Evolutionary conservation across 2,329 filamentous ascomycete species (phyloP), one percentile per base, ranked within the genome.

Genomic region (Passalora sequoiae): DNA sequence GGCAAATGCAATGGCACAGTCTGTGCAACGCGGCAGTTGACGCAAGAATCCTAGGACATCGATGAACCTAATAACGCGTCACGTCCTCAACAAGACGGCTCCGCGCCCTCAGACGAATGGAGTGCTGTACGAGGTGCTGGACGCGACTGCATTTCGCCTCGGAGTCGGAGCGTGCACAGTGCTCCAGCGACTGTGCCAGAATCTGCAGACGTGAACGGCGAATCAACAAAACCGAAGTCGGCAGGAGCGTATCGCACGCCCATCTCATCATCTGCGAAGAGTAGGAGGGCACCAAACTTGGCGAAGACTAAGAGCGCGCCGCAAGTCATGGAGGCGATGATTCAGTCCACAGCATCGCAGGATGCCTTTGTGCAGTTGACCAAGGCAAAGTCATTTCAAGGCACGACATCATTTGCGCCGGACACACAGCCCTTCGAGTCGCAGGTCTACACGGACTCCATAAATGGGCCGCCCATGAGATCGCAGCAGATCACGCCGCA

Each of bases 391-490:
- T 67, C 66, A 24, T 71, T 71, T 47, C 42, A 54, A 17, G 66
- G 57, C 12, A 22, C 3, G 22, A 27, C 12, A 21, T 30, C 16
- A 19, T n/a, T n/a, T n/a, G 17, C 22, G 38, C 69, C 69, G 38
- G 70, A 74, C 47, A 73, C 71, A 1, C 71, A 74, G 57, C 63
- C 65, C 17, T 62, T 63, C 53, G 68, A 70, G 41, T 69, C 69
- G 40, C 70, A 73, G 50, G 65, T 72, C 33, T 69, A 58, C 47
- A 64, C 60, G 9, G 68, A 66, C 32, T 68, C 64, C 29, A 59
- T 59, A 40, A 37, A 44, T n/a, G 40, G 28, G 33, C 32, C 22
- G 8, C 24, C 33, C 6, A 24, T 16, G 29, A 10, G 13, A 1
- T 32, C 4, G 3, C 27, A 37, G 15, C 33, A 40, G 30, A 25